Percentiles rank a stretch among this genome's conserved stretches.
These are phyloP conservation scores for Botrytis cinerea DNA, from an alignment of 2,329 filamentous ascomycete species.

Conservation along the genomic window DNA sequence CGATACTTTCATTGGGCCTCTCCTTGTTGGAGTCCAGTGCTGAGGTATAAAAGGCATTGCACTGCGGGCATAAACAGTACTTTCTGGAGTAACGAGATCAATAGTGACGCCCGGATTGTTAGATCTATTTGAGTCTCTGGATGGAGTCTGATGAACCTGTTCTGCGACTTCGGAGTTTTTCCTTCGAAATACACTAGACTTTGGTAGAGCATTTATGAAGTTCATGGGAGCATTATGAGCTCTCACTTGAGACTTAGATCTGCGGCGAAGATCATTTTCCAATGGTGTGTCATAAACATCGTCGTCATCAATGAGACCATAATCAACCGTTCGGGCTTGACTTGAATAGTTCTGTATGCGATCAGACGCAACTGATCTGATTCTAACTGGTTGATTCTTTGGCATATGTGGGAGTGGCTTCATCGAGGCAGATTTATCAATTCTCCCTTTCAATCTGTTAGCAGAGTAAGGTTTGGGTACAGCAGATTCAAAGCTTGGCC, in stretches of 20 bases:
- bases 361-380: not conserved
- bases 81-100: slow-evolving; percentile 13
- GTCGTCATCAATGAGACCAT: not conserved
- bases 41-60: slow-evolving; percentile 8
- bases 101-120: not conserved
- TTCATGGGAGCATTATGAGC: not conserved
- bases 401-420: not conserved
- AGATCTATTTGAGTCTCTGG: not conserved
- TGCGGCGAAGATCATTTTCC: not conserved
- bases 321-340: not conserved
- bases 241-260: not conserved
- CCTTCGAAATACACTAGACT: not conserved
- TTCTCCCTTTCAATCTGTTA: not conserved
- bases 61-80: not conserved
- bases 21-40: not conserved
- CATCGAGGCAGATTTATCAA: not conserved
- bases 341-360: not conserved
- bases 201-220: not conserved
- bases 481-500: not conserved
- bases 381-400: not conserved
- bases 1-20: not conserved
- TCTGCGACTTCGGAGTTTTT: not conserved
- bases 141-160: not conserved
- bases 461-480: not conserved
- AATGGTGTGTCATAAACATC: slow-evolving; percentile 7